phyloP scores from a whole-genome alignment of 768 basidiomycete species.

The Coprinopsis cinerea region DNA sequence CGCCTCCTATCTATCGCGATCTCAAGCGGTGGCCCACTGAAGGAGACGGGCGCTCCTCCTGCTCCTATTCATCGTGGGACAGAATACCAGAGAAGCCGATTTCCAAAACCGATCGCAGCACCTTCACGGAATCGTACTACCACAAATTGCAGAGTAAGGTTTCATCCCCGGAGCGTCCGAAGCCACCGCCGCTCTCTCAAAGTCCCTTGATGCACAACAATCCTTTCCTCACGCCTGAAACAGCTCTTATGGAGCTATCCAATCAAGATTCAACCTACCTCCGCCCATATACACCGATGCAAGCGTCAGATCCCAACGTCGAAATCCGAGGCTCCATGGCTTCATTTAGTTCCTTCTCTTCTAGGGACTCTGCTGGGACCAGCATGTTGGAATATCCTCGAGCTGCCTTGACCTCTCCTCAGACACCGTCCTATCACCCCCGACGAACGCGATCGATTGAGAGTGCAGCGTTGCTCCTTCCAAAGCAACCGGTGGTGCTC shows the following conservation, averaged over 20 bases:
- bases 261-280: not conserved
- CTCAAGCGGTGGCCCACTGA: not conserved
- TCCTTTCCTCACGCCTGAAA: slow-evolving; percentile 1
- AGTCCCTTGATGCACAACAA: not conserved
- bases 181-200: not conserved
- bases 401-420: slow-evolving; percentile 3
- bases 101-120: not conserved
- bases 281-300: slow-evolving; percentile 7
- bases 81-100: slow-evolving; percentile 5
- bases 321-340: not conserved
- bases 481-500: not conserved
- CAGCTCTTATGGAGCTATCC: not conserved
- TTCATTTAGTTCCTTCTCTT: not conserved
- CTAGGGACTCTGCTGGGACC: not conserved
- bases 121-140: not conserved
- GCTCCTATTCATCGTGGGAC: slow-evolving; percentile 10
- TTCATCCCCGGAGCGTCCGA: not conserved
- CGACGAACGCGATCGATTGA: not conserved
- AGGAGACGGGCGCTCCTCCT: not conserved
- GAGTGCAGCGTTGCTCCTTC: not conserved
- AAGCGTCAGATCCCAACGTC: not conserved
- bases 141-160: not conserved
- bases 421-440: not conserved
- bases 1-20: not conserved
- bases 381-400: not conserved